Conservation (phyloP, 169 alveolate genomes). For the Cryptosporidium meleagridis region DNA sequence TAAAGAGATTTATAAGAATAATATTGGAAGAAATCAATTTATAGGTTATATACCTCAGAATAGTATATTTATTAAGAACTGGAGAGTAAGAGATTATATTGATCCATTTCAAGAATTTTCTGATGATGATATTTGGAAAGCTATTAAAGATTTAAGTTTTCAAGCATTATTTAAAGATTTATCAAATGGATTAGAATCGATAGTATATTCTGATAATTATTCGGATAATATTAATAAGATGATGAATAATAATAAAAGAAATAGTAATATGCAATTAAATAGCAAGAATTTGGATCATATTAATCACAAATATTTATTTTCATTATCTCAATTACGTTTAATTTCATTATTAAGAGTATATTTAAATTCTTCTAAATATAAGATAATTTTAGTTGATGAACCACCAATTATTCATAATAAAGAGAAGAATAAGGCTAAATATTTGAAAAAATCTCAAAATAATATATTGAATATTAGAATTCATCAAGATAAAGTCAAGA, state of each 20-base stretch:
- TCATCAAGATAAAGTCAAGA: background rate
- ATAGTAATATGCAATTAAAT: background rate
- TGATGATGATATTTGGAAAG: conserved; percentile 58
- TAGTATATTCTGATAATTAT: conserved; percentile 30
- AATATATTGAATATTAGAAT: background rate
- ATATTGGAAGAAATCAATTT: background rate
- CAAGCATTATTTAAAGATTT: conserved; percentile 31
- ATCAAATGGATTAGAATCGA: conserved; percentile 46
- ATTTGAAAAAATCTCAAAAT: background rate
- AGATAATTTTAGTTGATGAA: conserved; percentile 33
- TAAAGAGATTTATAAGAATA: background rate
- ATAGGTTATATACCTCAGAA: conserved; percentile 68
- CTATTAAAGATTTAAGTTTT: conserved; percentile 27
- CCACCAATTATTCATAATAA: conserved; percentile 39
- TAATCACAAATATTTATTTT: conserved; percentile 8
- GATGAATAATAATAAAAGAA: background rate
- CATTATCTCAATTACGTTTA: conserved; percentile 47
- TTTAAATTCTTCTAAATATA: conserved; percentile 37
- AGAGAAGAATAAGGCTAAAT: background rate
- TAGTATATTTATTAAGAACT: conserved; percentile 40
- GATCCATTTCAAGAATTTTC: conserved; percentile 41
- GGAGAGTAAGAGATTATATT: conserved; percentile 66
- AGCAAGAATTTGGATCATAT: background rate
- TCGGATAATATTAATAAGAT: conserved; percentile 1
- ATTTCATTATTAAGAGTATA: conserved; percentile 42